Evolutionary conservation across 192 early-diverging fungal genomes (phyloP), one percentile per base, ranked within the genome.

Genomic region (Coemansia reversa): DNA sequence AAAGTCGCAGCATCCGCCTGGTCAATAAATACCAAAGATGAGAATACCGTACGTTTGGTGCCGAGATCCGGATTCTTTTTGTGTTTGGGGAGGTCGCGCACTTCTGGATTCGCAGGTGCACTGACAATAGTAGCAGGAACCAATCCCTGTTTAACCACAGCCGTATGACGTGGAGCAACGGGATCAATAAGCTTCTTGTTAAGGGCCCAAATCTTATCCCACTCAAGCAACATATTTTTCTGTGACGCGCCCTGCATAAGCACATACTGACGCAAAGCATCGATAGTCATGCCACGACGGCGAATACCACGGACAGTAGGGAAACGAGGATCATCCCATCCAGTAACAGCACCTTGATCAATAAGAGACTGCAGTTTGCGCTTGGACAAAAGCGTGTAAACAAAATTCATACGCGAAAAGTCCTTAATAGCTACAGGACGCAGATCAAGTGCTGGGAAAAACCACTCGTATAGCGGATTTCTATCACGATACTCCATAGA

Each of bases 181-280:
- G 95, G 97, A 66, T 99, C 97, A 67, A 99, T 95, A 55, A 93
- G 81, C 83, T 94, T 93, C 75, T 94, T 95, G 86, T 99, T 99
- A 39, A 91, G 62, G 20, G 94, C 84, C 97, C 97, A 99, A 60
- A 99, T 87, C 83, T 99, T 99, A 83, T 99, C 97, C 97, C 97
- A 99, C 79, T 97, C 96, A 47, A 99, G 78, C 49, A 89, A 79
- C 60, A 99, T 84, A 53, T 85, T 89, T 83, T 92, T 94, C 77
- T 97, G 94, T 23, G 94, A 96, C 52, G 97, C 96, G 45, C 97
- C 97, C 83, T 98, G 96, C 90, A 92, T 97, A 49, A 98, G 74
- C 66, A 96, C 96, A 65, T 99, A 99, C 74, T 93, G 84, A 60
- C 93, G 91, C 74, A 99, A 83, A 1, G 97, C 96, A 66, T 98